Conservation (phyloP, 1,284 basidiomycete genomes). For the Anthracocystis setariae region DNA sequence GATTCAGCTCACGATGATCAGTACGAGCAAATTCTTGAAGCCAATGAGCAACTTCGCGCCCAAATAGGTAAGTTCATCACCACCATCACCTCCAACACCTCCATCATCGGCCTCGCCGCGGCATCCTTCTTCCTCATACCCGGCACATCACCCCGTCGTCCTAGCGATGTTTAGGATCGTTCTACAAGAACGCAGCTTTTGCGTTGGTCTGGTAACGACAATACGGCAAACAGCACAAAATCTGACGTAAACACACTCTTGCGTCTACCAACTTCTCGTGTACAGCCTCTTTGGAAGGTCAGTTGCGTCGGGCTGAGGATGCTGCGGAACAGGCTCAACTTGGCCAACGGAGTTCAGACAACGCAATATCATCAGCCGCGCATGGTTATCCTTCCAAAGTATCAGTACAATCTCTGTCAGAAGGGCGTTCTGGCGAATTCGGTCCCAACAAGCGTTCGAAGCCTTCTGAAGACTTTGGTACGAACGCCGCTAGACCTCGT, state of each 20-base stretch:
- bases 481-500: background rate
- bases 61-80: conserved; percentile 1
- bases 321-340: background rate
- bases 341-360: background rate
- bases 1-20: conserved; percentile 3
- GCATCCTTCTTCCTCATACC: background rate
- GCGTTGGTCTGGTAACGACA: too few species aligned
- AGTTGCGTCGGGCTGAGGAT: background rate
- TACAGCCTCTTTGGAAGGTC: conserved; percentile 9
- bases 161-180: too few species aligned
- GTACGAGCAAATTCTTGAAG: conserved; percentile 3
- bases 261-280: too few species aligned
- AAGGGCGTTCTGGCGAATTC: background rate
- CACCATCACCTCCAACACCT: too few species aligned
- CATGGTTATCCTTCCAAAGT: background rate
- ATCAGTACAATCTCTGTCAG: conserved; percentile 2
- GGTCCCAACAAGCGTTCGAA: conserved; percentile 9
- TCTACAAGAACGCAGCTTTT: too few species aligned
- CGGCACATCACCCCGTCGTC: background rate
- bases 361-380: background rate
- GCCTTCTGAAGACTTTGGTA: background rate
- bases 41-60: conserved; percentile 26
- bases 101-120: background rate
- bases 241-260: too few species aligned
- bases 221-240: too few species aligned